These are phyloP conservation scores for Leishmania mexicana DNA, from an alignment of 208 protist species.

Conservation along the genomic window DNA sequence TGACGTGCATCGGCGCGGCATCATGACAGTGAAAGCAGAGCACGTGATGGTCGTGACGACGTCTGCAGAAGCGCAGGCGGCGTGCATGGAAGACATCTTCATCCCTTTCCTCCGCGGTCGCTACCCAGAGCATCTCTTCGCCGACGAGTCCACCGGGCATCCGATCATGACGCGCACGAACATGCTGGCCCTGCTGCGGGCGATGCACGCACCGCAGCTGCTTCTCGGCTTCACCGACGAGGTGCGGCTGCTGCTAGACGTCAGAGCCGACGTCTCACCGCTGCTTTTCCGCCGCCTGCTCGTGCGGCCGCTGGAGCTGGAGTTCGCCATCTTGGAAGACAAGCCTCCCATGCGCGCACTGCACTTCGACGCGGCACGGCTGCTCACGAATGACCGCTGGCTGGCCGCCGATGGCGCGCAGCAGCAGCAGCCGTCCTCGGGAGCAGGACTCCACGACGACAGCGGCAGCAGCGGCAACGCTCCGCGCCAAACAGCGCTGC, in stretches of 20 bases:
- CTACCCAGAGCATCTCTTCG: conserved; percentile 68
- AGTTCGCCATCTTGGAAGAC: conserved; percentile 78
- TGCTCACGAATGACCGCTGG: conserved; percentile 74
- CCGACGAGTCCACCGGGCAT: conserved; percentile 50
- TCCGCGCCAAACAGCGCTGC: background rate
- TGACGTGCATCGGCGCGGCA: conserved; percentile 56
- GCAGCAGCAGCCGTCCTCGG: conserved; percentile 1
- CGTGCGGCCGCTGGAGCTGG: conserved; percentile 60
- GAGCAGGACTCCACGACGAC: background rate
- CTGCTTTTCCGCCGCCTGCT: conserved; percentile 82
- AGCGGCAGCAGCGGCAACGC: background rate
- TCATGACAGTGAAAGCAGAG: conserved; percentile 78
- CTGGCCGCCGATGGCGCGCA: background rate
- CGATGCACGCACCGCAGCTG: conserved; percentile 66
- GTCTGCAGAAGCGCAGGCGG: conserved; percentile 44
- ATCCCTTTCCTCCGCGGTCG: conserved; percentile 82
- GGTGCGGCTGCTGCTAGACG: conserved; percentile 60
- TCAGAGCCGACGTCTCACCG: conserved; percentile 51
- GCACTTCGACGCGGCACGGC: conserved; percentile 75
- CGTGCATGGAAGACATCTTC: conserved; percentile 76
- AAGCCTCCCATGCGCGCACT: conserved; percentile 59
- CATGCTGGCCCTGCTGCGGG: conserved; percentile 65
- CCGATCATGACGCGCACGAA: conserved; percentile 70
- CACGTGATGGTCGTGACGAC: conserved; percentile 68
- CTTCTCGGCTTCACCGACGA: conserved; percentile 68